phyloP scores from a whole-genome alignment of 306 rosid species.

The Lathyrus sativus region DNA sequence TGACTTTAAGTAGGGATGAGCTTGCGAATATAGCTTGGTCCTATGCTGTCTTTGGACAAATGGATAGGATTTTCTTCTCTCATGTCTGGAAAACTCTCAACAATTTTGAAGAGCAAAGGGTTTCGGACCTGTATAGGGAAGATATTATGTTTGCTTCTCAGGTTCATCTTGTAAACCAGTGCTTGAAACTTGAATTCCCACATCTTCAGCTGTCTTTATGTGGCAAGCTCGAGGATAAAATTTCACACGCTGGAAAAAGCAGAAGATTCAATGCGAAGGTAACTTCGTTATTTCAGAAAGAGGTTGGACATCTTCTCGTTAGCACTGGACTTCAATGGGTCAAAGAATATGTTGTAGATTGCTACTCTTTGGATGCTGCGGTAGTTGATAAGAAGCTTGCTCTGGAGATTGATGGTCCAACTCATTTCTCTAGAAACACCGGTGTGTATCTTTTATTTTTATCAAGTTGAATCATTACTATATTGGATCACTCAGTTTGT shows the following conservation, averaged over 20 bases:
- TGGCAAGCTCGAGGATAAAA: slow-evolving; percentile 63
- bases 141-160: slow-evolving; percentile 93
- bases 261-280: slow-evolving; percentile 74
- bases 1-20: slow-evolving; percentile 69
- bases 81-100: slow-evolving; percentile 64
- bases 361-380: slow-evolving; percentile 84
- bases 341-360: slow-evolving; percentile 70
- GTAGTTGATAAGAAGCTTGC: slow-evolving; percentile 75
- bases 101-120: slow-evolving; percentile 69
- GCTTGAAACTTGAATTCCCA: slow-evolving; percentile 84
- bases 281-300: slow-evolving; percentile 83
- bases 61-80: slow-evolving; percentile 67
- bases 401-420: slow-evolving; percentile 95
- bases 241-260: slow-evolving; percentile 64
- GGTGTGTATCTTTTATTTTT: slow-evolving; percentile 48
- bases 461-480: slow-evolving; percentile 19
- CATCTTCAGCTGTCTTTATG: slow-evolving; percentile 70
- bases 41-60: slow-evolving; percentile 79
- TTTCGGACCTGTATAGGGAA: slow-evolving; percentile 80
- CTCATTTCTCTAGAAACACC: slow-evolving; percentile 94
- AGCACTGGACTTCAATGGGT: slow-evolving; percentile 84
- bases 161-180: slow-evolving; percentile 77
- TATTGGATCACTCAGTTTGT: slow-evolving; percentile 8
- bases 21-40: slow-evolving; percentile 90
- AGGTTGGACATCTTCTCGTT: slow-evolving; percentile 81